phyloP scores from a whole-genome alignment of 805 yeast species.

The Blastobotrys chiropterorum region DNA sequence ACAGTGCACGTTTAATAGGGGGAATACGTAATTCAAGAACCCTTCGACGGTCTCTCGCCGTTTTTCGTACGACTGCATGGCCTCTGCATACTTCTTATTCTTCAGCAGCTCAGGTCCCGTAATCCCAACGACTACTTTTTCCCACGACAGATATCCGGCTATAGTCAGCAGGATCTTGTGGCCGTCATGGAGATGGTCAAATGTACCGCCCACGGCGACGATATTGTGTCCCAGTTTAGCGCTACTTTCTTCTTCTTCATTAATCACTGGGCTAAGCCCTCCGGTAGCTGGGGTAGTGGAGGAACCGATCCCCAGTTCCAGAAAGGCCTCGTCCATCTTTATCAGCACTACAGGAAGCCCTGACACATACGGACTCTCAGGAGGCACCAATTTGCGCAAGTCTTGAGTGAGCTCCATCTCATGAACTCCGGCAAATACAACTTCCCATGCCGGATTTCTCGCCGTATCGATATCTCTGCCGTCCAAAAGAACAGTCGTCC shows the following conservation, averaged over 20 bases:
- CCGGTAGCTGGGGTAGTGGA: neutral
- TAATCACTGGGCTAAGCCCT: slow-evolving; percentile 1
- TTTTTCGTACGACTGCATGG: slow-evolving; percentile 49
- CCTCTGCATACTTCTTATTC: slow-evolving; percentile 68
- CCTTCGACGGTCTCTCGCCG: slow-evolving; percentile 43
- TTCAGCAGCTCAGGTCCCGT: slow-evolving; percentile 68
- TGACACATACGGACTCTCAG: slow-evolving; percentile 10
- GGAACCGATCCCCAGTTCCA: neutral
- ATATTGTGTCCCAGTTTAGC: slow-evolving; percentile 8
- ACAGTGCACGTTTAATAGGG: slow-evolving; percentile 43
- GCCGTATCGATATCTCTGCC: slow-evolving; percentile 26
- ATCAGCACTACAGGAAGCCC: slow-evolving; percentile 21
- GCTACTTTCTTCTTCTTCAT: neutral
- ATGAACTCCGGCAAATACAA: slow-evolving; percentile 25
- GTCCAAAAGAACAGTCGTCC: slow-evolving; percentile 28
- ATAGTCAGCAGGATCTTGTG: slow-evolving; percentile 79
- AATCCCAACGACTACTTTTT: slow-evolving; percentile 67
- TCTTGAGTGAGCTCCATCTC: slow-evolving; percentile 19
- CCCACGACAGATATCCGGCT: slow-evolving; percentile 54
- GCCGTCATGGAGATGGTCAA: slow-evolving; percentile 94
- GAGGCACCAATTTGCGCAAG: slow-evolving; percentile 19
- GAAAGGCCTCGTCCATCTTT: slow-evolving; percentile 6
- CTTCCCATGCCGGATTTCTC: slow-evolving; percentile 29
- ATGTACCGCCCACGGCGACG: slow-evolving; percentile 84
- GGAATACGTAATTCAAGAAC: slow-evolving; percentile 47